Base-by-base conservation (phyloP, 805 yeast genomes). In the Candida hispaniensis region DNA sequence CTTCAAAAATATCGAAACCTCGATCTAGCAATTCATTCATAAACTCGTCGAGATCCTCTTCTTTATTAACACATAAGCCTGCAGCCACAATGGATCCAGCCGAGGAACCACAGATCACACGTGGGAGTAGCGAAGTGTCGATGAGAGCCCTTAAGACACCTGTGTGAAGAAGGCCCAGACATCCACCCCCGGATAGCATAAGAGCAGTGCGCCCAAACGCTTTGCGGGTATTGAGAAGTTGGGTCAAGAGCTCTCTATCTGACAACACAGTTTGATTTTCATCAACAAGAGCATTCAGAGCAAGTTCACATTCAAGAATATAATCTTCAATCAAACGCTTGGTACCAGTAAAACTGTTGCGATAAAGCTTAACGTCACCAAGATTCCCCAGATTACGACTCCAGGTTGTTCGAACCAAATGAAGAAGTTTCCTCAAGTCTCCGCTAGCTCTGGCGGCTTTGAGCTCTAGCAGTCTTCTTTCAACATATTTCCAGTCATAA, bases 21-120 rank as follows among this genome's bases (percentile, higher is more conserved):
- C 68, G 60, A 11, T 59, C 65, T 40, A 88, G 58, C 11, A 82
- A 53, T 5, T 58, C 66, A 16, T 51, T 56, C 7, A 58, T 42
- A 26, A 26, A 26, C 10, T 23, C 19, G 12, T 45, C 48, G 7
- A 49, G 36, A 54, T 86, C 96, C 18, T 73, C 79, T 40, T 75
- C 75, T 7, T 77, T 70, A 50, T 79, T 82, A 11, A 80, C 76
- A 50, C 94, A 83, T 29, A 91, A 63, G 11, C 91, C 73, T 30
- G 94, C 72, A 12, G 97, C 96, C 29, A 91, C 76, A 34, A 91
- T 86, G 1, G 95, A 85, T 11, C 99, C 99, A 0, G 96, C 94
- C 14, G 94, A 82, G 9, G 94, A 79, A 1, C 99, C 98, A 30
- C 94, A 79, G 10, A 91, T 73, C 21, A 91, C 80, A 30, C 79